Evolutionary conservation across 768 basidiomycete genomes (phyloP), one percentile per base, ranked within the genome.

Genomic region (Rhodotorula babjevae): DNA sequence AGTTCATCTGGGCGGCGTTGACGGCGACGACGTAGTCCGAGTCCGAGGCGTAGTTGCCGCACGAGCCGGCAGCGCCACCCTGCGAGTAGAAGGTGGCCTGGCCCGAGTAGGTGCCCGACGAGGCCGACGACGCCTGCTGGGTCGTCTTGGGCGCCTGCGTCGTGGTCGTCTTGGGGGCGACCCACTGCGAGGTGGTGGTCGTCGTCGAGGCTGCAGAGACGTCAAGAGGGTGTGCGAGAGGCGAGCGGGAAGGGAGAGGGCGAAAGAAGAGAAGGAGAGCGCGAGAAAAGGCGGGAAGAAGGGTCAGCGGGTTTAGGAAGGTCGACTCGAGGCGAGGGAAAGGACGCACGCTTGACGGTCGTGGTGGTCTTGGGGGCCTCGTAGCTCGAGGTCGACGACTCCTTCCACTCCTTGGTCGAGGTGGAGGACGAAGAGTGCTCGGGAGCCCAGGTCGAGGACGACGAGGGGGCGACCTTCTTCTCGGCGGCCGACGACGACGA

Each of bases 71-170:
- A 29, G 5, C 25, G 5, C 72, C 72, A 25, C 27, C 44, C 63
- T 73, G 68, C 44, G 27, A 29, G 68, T 47, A 73, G 44, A 31
- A 72, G 7, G 71, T 72, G 0, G 67, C 71, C 19, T 49, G 40
- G 36, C 71, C 71, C 1, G 58, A 61, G 67, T 61, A 72, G 5
- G 16, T 4, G 31, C 58, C 63, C 11, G 29, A 59, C 1, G 23
- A 31, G 12, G 61, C 52, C 16, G 66, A 59, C 21, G 47, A 59
- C 12, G 36, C 50, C 23, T 42, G 53, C 46, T 66, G 42, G 23
- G 69, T 71, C 7, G 47, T 36, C 58, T 64, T 53, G 12, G 69
- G 64, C 47, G 60, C 65, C 58, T 52, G 25, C 58, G 57, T 60
- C 47, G 65, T 67, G 56, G 64, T 65, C 9, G 64, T 65, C 44